Evolutionary conservation across 73 alveolate genomes (phyloP), one percentile per base, ranked within the genome.

Genomic region (Paramecium sexaurelia): DNA sequence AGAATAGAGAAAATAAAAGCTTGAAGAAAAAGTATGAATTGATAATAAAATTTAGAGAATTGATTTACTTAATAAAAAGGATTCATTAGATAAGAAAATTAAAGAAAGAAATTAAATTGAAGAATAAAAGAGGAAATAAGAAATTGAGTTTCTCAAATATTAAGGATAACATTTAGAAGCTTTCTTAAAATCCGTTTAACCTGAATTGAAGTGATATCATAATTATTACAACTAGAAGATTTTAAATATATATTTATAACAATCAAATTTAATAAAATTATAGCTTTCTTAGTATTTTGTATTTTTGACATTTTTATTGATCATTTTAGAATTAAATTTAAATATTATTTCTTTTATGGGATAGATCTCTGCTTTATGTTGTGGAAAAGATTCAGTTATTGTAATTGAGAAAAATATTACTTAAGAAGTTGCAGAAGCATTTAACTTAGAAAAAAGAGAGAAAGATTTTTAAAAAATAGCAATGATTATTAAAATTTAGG

Each of bases 21-120:
- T 97, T 9, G 97, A 95, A 84, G 97, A 97, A 85, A 97, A 95
- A 91, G 98, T 95, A 39, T 43, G 22, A 26, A 61, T 57, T 45
- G 5, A 33, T 40, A 66, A 43, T 32, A 20, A n/a, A 40, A 27
- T 40, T 40, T 20, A 94, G 93, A 67, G 90, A 43, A 92, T 95
- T 24, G 98, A 97, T 75, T 91, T 97, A 57, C 94, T 92, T 85
- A 96, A 96, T 88, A 97, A 97, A 82, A 95, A 95, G 55, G 98
- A 97, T 71, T 98, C 99, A 3, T 93, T 97, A 37, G 99, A 97
- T 43, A 97, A 96, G 94, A 88, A 95, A 84, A 97, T 92, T 45
- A 96, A 96, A 47, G 99, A 97, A 86, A 96, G 99, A 95, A 94
- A 94, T 69, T 96, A 95, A 56, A 95, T 96, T 55, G 99, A 97